Conservation (phyloP, 352 stramenopile genomes). For the Globisporangium iwayamae region DNA sequence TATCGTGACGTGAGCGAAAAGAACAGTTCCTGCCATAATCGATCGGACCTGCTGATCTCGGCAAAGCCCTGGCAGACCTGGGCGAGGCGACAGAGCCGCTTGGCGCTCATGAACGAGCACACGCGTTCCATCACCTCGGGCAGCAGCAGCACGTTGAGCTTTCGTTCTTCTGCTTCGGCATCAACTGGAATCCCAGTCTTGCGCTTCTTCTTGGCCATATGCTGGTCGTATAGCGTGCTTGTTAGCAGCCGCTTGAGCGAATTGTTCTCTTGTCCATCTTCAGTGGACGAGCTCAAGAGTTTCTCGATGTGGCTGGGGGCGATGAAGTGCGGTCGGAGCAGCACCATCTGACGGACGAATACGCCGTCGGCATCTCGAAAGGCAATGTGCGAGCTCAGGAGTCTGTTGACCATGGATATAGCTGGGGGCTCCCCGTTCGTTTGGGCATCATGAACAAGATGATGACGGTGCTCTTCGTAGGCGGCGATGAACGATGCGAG, state of each 20-base stretch:
- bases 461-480: conserved; percentile 19
- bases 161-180: conserved; percentile 34
- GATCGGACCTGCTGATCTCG: conserved; percentile 25
- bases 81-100: conserved; percentile 57
- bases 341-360: conserved; percentile 25
- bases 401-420: too few relatives aligned
- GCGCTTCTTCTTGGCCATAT: conserved; percentile 10
- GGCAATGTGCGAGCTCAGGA: conserved; percentile 3
- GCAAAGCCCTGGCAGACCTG: conserved; percentile 49
- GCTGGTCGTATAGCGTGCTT: background rate
- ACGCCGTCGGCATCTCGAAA: conserved; percentile 9
- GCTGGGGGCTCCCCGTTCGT: too few relatives aligned
- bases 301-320: conserved; percentile 7
- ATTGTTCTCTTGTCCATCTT: background rate
- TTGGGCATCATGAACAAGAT: conserved; percentile 8
- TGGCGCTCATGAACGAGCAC: conserved; percentile 69
- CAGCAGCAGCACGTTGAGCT: conserved; percentile 47
- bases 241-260: background rate
- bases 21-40: conserved; percentile 47
- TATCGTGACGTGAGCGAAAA: conserved; percentile 16
- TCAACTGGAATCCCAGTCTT: conserved; percentile 11
- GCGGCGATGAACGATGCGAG: conserved; percentile 33
- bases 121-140: conserved; percentile 67
- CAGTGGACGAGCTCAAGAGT: background rate
- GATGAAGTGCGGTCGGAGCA: conserved; percentile 29